Evolutionary conservation across 1,284 basidiomycete species (phyloP), one percentile per base, ranked within the genome.

Genomic region (Sanghuangporus weigelae): DNA sequence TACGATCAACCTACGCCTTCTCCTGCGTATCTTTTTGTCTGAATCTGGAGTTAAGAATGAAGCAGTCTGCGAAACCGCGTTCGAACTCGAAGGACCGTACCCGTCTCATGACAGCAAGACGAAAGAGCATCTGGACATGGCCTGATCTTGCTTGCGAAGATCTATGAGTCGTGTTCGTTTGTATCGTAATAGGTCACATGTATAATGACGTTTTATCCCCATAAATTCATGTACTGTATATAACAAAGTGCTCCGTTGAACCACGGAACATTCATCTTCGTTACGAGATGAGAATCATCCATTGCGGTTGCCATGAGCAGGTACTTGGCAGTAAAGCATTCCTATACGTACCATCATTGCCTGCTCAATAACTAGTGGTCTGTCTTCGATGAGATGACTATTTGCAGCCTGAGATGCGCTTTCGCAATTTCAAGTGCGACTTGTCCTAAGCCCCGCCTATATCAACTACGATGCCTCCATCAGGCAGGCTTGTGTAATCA

Each of bases 321-420:
- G 2, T 31, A n/a, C n/a, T 23, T 19, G 31, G 21, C 14, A n/a
- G 16, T 51, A 6, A 7, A 26, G 23, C 1, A 23, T 12, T 8
- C 1, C 21, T 2, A 31, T 31, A 26, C 58, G 10, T 44, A 56
- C 44, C 50, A 26, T 63, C 65, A 68, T 31, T 59, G 59, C 69
- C 64, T 62, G 23, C 31, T 40, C 11, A 26, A 62, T 39, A 39
- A 61, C 48, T 2, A 19, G 23, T 16, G 31, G 42, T 14, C 66
- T 64, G 3, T 71, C 69, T 38, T 71, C 66, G 1, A 71, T 42
- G 11, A 68, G 1, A 71, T 42, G 11, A 68, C 54, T 12, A 69
- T 31, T n/a, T 63, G 63, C 46, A 69, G 16, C 1, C 63, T 40
- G 12, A 65, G 67, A 4, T 40, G 42, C 1, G 46, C 36, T 57